Percentiles rank a stretch among this genome's conserved stretches.
These are phyloP conservation scores for Pseudisothecium myosuroides DNA, from an alignment of 225 moss, liverwort and hornwort species.

Conservation along the genomic window DNA sequence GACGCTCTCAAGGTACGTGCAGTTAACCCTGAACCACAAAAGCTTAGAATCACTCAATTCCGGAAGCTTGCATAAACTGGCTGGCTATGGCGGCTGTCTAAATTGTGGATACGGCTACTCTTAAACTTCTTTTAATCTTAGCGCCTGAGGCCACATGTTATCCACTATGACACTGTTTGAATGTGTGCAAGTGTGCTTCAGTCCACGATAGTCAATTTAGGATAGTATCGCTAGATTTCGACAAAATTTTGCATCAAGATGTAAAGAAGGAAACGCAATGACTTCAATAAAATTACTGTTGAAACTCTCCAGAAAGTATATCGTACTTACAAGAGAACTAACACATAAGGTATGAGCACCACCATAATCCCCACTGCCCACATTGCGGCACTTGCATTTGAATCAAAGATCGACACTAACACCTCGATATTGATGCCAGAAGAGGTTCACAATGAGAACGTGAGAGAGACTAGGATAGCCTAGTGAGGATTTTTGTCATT, in stretches of 20 bases:
- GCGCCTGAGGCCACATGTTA: background rate
- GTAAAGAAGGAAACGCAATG: too few relatives aligned
- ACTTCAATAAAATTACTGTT: background rate
- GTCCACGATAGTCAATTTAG: background rate
- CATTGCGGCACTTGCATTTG: background rate
- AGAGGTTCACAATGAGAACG: too few relatives aligned
- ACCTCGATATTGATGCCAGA: background rate
- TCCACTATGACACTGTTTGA: background rate
- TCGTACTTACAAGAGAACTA: background rate
- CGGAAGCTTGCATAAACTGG: background rate
- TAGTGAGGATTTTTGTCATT: background rate
- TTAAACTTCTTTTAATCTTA: too few relatives aligned
- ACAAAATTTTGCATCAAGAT: background rate
- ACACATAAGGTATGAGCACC: background rate
- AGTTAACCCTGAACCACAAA: background rate
- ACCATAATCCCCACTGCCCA: background rate
- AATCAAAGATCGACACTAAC: background rate
- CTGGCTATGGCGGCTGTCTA: background rate
- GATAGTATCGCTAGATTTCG: background rate
- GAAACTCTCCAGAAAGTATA: background rate
- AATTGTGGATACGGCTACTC: background rate
- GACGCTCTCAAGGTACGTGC: constrained; percentile 7
- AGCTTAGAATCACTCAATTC: background rate
- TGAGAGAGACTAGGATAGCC: background rate
- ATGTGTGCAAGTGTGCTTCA: background rate